Evolutionary conservation across 78 protist genomes (phyloP).

Genomic region (Creolimax fragrantissima): DNA sequence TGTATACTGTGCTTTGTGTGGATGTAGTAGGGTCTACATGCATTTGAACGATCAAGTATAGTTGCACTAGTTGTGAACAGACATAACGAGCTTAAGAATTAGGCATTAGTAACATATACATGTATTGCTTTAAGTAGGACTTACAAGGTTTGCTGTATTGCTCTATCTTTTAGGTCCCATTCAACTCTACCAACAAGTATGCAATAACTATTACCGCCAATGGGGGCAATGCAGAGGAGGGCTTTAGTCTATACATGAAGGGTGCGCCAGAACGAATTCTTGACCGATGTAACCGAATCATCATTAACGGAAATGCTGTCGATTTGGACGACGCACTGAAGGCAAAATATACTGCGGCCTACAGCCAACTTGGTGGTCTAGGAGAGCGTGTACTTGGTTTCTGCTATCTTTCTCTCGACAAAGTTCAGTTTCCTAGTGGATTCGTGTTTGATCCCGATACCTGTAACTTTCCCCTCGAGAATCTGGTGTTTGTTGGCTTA

Average conservation of each 20-base stretch:
- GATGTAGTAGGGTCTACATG: too few species aligned
- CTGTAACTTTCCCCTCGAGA: constrained; percentile 23
- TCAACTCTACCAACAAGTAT: constrained; percentile 92
- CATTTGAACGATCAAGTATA: too few species aligned
- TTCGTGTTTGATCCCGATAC: constrained; percentile 12
- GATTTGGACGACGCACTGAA: not conserved
- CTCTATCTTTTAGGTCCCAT: too few species aligned
- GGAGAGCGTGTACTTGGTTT: constrained; percentile 23
- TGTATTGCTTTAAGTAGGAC: too few species aligned
- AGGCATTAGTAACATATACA: too few species aligned
- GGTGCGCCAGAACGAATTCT: constrained; percentile 68
- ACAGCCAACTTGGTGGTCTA: not conserved
- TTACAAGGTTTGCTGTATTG: too few species aligned
- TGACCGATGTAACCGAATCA: constrained; percentile 9
- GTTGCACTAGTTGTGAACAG: too few species aligned
- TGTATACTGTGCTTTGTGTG: too few species aligned
- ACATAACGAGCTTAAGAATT: too few species aligned
- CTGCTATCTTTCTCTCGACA: not conserved
- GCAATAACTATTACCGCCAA: constrained; percentile 42
- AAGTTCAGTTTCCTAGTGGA: constrained; percentile 39
- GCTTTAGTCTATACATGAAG: not conserved
- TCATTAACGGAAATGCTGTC: constrained; percentile 21
- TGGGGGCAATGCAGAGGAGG: not conserved
- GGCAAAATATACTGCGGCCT: not conserved
- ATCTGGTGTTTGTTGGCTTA: constrained; percentile 71